These are phyloP conservation scores for Alternaria metachromatica DNA, from an alignment of 2,329 filamentous ascomycete species.

Conservation along the genomic window DNA sequence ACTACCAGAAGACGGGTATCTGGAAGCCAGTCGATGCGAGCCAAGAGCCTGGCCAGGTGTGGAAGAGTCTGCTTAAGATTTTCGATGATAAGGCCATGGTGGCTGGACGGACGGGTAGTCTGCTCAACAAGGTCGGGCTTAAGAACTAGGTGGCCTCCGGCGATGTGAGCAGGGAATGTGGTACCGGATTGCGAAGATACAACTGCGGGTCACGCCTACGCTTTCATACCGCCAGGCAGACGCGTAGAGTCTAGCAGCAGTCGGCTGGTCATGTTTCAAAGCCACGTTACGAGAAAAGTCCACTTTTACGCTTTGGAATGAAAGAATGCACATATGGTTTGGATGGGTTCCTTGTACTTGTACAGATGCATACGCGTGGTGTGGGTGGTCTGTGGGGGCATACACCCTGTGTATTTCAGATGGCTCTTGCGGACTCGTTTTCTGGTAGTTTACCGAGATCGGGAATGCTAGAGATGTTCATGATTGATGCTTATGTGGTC, in stretches of 20 bases:
- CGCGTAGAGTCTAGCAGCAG: background rate
- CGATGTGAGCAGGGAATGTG: background rate
- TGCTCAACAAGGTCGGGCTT: constrained; percentile 63
- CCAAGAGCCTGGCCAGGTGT: constrained; percentile 94
- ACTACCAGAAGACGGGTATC: constrained; percentile 98
- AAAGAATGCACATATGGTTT: constrained; percentile 25
- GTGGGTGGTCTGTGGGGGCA: background rate
- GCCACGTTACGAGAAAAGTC: constrained; percentile 6
- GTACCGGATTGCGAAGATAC: background rate
- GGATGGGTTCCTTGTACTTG: constrained; percentile 34
- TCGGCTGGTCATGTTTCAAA: constrained; percentile 1
- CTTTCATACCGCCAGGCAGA: constrained; percentile 1
- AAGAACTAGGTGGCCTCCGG: constrained; percentile 51
- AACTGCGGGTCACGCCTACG: constrained; percentile 8
- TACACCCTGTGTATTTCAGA: background rate
- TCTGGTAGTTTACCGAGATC: background rate
- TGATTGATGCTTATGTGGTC: background rate
- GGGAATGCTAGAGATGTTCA: constrained; percentile 6
- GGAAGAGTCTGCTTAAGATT: constrained; percentile 88
- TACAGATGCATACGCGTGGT: constrained; percentile 26
- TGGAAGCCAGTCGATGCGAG: constrained; percentile 95
- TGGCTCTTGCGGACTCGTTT: background rate
- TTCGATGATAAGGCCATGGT: constrained; percentile 67
- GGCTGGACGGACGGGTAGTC: constrained; percentile 49
- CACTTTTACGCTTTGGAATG: constrained; percentile 19